Base-by-base conservation (phyloP, 805 yeast genomes). In the Lipomyces kockii region DNA sequence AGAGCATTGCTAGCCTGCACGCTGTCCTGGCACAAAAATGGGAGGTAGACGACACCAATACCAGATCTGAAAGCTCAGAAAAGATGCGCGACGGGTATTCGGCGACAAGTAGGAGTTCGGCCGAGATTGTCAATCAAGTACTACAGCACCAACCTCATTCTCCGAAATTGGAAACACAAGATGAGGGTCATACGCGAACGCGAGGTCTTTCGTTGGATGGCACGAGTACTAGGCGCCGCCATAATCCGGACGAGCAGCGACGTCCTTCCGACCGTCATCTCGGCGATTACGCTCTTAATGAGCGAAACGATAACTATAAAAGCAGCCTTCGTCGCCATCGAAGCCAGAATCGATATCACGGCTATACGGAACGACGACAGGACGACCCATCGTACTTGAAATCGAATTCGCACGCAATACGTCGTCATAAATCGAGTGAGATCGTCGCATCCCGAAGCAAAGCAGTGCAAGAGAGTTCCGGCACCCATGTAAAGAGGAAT, bases 401-500 rank as follows among this genome's bases (percentile, higher is more conserved):
- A 20, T 17, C 53, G 53, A 49, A 49, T n/a, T n/a, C 53, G 27
- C 22, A 49, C 3, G n/a, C 25, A 49, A 11, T 49, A 17, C 14
- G 27, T 6, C 53, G 53, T 49, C 53, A 49, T n/a, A 49, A n/a
- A n/a, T 22, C 53, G 20, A 49, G 53, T 14, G 43, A 37, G 12
- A 12, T 37, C 17, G 17, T 37, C 17, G n/a, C n/a, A n/a, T n/a
- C 55, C 9, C 55, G 60, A 20, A 56, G 27, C 29, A 25, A 17
- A 32, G 4, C 43, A 27, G n/a, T 32, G 9, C 60, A 17, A 14
- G 60, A 56, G 60, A 12, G 43, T 56, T 56, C 37, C n/a, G 60
- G 34, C 29, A n/a, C 49, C n/a, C 12, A 32, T 12, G n/a, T 25
- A 7, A 12, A 6, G 14, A 56, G 49, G 29, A 56, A 56, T 29